Evolutionary conservation across 2,329 filamentous ascomycete genomes (phyloP), one percentile per base, ranked within the genome.

Genomic region (Pestalotiopsis sp.): DNA sequence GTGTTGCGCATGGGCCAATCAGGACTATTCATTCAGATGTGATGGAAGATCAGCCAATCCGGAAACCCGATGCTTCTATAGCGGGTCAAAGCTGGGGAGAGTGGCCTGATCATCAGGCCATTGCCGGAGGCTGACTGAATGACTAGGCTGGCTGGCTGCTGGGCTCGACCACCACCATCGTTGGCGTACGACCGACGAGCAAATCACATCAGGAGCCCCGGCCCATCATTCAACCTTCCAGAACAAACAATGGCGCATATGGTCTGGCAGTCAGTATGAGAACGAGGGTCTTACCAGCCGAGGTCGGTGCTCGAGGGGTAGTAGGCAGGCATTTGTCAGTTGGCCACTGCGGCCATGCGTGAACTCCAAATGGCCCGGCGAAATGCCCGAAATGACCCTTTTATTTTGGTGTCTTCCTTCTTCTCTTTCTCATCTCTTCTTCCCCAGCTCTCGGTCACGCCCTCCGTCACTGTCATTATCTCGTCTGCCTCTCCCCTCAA

Each of bases 101-200:
- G 25, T 64, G 38, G 61, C 41, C 9, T 52, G 61, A 64, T 49
- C 5, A 64, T 64, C 61, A 64, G 38, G 14, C 61, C 61, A 64
- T 20, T 14, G 14, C 20, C 23, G 57, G n/a, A 52, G 45, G 17
- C 45, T 52, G 45, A 20, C 17, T 52, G 17, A 20, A 6, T 12
- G 45, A n/a, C 45, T 9, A 52, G 13, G 2, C 41, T 52, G 45
- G 31, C 31, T 36, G 31, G 31, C 31, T 36, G 31, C 31, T 23
- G 7, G 45, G 20, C 45, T 52, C 45, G 45, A 52, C 17, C 45
- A 20, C 7, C 17, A 17, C 17, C 45, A 52, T 52, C 17, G 20
- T 20, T n/a, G 45, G 7, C 20, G 45, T 9, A n/a, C 6, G 11
- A 17, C 14, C 45, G 45, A n/a, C 45, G 45, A 23, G 45, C 45